A percentile compares a stretch with the other conserved stretches of the same genome.
These are phyloP conservation scores for Takakia lepidozioides DNA, from an alignment of 225 moss, liverwort and hornwort species.

Conservation along the genomic window DNA sequence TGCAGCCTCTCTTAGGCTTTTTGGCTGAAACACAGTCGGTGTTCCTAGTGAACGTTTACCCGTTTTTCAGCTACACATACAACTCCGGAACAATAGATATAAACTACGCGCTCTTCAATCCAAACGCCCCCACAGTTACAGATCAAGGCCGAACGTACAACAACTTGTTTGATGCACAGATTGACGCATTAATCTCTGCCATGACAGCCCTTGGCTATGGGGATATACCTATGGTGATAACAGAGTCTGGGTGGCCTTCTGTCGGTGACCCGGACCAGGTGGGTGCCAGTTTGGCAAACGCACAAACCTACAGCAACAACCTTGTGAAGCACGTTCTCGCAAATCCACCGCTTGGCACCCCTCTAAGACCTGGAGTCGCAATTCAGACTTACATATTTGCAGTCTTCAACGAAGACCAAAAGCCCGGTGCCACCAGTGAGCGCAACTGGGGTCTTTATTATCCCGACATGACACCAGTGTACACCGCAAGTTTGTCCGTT, in stretches of 20 bases:
- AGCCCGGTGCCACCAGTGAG: constrained; percentile 61
- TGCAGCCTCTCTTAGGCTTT: constrained; percentile 70
- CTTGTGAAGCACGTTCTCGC: constrained; percentile 58
- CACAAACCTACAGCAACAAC: constrained; percentile 61
- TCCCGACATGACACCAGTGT: constrained; percentile 36
- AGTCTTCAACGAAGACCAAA: constrained; percentile 68
- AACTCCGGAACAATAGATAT: constrained; percentile 54
- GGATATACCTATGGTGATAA: constrained; percentile 47
- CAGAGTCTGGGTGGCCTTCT: constrained; percentile 90
- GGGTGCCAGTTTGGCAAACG: constrained; percentile 46
- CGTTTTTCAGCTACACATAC: constrained; percentile 66
- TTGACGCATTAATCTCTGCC: constrained; percentile 75
- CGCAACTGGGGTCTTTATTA: constrained; percentile 71
- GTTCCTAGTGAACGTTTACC: constrained; percentile 84
- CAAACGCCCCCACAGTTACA: constrained; percentile 38
- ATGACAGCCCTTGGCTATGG: constrained; percentile 52
- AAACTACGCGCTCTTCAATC: constrained; percentile 69
- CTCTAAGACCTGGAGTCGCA: constrained; percentile 45
- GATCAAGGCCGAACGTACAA: constrained; percentile 54
- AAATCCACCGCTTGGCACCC: constrained; percentile 53
- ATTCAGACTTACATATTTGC: constrained; percentile 68
- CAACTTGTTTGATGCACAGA: constrained; percentile 75
- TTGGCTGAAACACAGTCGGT: constrained; percentile 37
- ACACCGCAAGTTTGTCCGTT: too few relatives aligned
- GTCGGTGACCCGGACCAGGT: constrained; percentile 43